phyloP scores from a whole-genome alignment of 2,329 filamentous ascomycete genomes.

The Diaporthe batatas region DNA sequence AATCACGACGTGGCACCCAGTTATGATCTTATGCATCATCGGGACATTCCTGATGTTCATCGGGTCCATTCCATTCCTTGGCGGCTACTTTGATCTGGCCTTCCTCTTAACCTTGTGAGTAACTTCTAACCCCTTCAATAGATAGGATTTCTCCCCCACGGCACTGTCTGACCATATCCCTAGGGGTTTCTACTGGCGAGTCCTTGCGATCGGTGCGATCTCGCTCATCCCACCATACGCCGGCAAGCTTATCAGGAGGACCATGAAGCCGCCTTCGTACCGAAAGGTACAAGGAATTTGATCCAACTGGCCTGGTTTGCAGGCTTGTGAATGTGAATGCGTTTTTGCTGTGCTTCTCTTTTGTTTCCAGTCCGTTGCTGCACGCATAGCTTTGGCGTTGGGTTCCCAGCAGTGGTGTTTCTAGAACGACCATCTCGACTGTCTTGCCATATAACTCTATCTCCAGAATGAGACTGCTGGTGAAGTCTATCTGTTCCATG shows the following conservation, averaged over 20 bases:
- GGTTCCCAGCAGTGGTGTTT: constrained; percentile 28
- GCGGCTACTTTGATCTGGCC: constrained; percentile 87
- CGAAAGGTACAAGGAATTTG: constrained; percentile 86
- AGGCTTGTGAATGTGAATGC: constrained; percentile 8
- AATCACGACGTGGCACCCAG: constrained; percentile 95
- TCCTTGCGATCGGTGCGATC: constrained; percentile 82
- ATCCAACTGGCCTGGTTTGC: constrained; percentile 37
- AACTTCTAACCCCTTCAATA: background rate
- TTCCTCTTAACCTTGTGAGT: constrained; percentile 80
- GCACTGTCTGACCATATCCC: constrained; percentile 44
- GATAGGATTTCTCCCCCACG: background rate
- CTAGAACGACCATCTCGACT: background rate
- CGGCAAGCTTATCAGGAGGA: constrained; percentile 85
- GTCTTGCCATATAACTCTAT: constrained; percentile 19
- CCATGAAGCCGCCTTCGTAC: constrained; percentile 92
- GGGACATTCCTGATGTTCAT: constrained; percentile 87
- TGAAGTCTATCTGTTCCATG: constrained; percentile 7
- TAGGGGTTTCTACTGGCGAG: constrained; percentile 90
- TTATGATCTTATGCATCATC: constrained; percentile 88
- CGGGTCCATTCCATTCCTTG: constrained; percentile 86
- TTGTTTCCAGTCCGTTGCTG: constrained; percentile 21
- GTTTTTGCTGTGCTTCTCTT: constrained; percentile 29
- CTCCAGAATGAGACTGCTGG: constrained; percentile 26
- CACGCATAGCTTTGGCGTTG: constrained; percentile 43
- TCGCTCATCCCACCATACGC: constrained; percentile 89